Conservation (phyloP, 2,329 filamentous ascomycete genomes). For the Alternaria triticimaculans region DNA sequence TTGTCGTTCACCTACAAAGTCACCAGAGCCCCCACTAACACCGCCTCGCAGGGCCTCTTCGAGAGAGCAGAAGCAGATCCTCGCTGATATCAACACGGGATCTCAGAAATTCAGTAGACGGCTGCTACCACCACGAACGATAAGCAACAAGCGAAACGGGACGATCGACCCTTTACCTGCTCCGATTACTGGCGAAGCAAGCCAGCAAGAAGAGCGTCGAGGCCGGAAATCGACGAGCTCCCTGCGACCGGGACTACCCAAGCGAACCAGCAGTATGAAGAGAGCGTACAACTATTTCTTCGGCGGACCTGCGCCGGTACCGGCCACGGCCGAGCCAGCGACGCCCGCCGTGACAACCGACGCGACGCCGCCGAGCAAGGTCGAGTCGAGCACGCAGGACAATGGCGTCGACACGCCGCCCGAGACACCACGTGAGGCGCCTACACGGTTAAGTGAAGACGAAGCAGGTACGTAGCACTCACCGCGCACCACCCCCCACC, state of each 20-base stretch:
- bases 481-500: conserved; percentile 10
- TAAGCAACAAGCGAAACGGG: conserved; percentile 32
- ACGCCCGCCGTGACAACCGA: conserved; percentile 37
- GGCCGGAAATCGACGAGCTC: conserved; percentile 42
- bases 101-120: conserved; percentile 47
- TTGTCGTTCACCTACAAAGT: conserved; percentile 1
- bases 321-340: conserved; percentile 35
- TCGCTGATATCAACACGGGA: conserved; percentile 48
- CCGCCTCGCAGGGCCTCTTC: conserved; percentile 33
- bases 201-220: conserved; percentile 38
- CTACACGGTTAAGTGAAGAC: conserved; percentile 14
- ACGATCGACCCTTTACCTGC: conserved; percentile 36
- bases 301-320: conserved; percentile 31
- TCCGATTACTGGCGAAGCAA: conserved; percentile 34
- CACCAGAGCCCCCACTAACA: conserved; percentile 14
- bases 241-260: conserved; percentile 43
- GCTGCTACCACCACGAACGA: conserved; percentile 27
- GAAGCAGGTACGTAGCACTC: conserved; percentile 26
- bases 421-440: conserved; percentile 38
- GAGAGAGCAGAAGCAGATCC: conserved; percentile 49
- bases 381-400: conserved; percentile 25
- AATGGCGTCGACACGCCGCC: conserved; percentile 43
- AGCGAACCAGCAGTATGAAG: conserved; percentile 49
- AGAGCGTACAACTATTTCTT: conserved; percentile 52
- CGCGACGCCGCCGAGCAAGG: conserved; percentile 27